phyloP scores from a whole-genome alignment of 1,284 basidiomycete genomes.

The Cryptococcus maquisensis region DNA sequence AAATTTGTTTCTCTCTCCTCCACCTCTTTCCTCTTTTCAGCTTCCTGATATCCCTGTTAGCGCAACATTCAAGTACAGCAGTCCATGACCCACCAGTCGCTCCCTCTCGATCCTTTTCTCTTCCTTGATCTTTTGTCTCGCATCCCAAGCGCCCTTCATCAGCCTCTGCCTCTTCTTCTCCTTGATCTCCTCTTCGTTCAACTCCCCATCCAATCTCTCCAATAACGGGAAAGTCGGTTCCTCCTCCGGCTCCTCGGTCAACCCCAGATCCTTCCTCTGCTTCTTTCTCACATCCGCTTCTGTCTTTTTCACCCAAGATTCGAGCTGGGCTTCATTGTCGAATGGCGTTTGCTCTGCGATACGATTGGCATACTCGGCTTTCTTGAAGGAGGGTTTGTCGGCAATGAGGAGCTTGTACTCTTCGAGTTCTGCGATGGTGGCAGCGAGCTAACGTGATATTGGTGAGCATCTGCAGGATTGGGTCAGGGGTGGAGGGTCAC shows the following conservation, averaged over 20 bases:
- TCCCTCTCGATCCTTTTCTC: conserved; percentile 85
- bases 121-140: conserved; percentile 73
- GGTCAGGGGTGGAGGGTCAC: conserved; percentile 48
- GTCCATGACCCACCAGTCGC: conserved; percentile 48
- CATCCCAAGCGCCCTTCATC: conserved; percentile 92
- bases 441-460: conserved; percentile 25
- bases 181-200: conserved; percentile 88
- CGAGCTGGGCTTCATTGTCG: conserved; percentile 61
- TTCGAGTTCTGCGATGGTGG: conserved; percentile 64
- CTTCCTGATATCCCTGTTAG: conserved; percentile 52
- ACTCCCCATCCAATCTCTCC: conserved; percentile 85
- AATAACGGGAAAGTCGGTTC: conserved; percentile 83
- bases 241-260: conserved; percentile 58
- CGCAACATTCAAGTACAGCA: neutral
- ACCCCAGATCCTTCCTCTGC: conserved; percentile 67
- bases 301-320: conserved; percentile 71
- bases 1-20: conserved; percentile 71
- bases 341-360: conserved; percentile 59
- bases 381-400: conserved; percentile 61
- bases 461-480: neutral
- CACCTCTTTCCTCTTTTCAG: conserved; percentile 68
- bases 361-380: conserved; percentile 68
- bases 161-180: conserved; percentile 93
- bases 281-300: conserved; percentile 62
- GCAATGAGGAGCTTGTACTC: conserved; percentile 66